Conservation (phyloP, 75 land plant species). For the Ceratopteris richardii region DNA sequence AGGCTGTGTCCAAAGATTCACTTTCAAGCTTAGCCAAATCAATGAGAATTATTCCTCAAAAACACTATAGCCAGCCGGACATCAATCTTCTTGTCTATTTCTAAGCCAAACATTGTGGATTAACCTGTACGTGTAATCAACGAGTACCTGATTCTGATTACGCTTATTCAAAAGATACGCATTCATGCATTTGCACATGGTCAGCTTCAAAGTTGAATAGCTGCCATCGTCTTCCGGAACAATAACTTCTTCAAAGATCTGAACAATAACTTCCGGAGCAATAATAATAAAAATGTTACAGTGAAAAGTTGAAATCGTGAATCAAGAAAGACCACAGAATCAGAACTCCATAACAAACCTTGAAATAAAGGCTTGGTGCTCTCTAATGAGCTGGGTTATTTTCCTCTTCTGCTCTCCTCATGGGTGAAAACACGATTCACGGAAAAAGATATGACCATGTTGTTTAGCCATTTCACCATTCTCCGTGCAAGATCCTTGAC, state of each 20-base stretch:
- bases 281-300: not conserved
- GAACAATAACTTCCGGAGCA: constrained; percentile 2
- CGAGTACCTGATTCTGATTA: constrained; percentile 94
- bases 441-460: constrained; percentile 83
- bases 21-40: too few relatives aligned
- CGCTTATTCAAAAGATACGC: constrained; percentile 92
- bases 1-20: too few relatives aligned
- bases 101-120: too few relatives aligned
- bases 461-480: constrained; percentile 78
- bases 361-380: constrained; percentile 83
- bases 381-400: constrained; percentile 92
- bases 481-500: constrained; percentile 54
- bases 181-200: constrained; percentile 82
- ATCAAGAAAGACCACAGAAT: not conserved
- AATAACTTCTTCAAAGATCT: constrained; percentile 75
- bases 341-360: constrained; percentile 34
- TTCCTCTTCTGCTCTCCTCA: constrained; percentile 91
- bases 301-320: not conserved
- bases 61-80: too few relatives aligned
- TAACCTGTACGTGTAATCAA: too few relatives aligned
- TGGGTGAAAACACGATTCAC: constrained; percentile 98
- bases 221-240: constrained; percentile 48
- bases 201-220: constrained; percentile 57
- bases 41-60: too few relatives aligned
- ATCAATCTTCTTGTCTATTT: too few relatives aligned